Conservation (phyloP, 2,329 filamentous ascomycete genomes). For the Colletotrichum sublineola region DNA sequence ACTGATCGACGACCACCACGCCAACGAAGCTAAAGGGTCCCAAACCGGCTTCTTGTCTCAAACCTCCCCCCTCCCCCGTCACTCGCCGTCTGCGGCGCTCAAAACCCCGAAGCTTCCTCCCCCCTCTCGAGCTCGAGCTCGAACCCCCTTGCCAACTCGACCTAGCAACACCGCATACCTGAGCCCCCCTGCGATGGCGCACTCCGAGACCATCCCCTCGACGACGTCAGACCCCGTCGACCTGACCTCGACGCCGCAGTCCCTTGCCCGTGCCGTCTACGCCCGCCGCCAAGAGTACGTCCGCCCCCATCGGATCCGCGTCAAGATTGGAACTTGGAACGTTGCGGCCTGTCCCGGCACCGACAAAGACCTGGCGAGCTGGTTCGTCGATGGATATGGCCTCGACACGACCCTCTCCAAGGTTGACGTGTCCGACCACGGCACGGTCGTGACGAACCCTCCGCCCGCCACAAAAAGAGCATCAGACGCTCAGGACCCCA, state of each 20-base stretch:
- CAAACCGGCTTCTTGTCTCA: constrained; percentile 16
- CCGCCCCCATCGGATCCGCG: constrained; percentile 77
- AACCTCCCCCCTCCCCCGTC: neutral
- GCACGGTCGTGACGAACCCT: constrained; percentile 49
- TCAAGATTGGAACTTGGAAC: constrained; percentile 97
- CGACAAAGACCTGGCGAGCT: constrained; percentile 87
- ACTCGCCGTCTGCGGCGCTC: neutral
- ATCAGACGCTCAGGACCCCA: constrained; percentile 47
- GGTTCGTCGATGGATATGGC: constrained; percentile 87
- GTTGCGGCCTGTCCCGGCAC: constrained; percentile 87
- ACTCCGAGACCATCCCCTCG: constrained; percentile 44
- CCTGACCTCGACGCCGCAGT: constrained; percentile 62
- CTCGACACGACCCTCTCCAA: constrained; percentile 73
- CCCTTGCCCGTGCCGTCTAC: constrained; percentile 75
- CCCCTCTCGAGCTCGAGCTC: neutral
- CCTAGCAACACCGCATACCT: constrained; percentile 14
- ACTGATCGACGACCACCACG: constrained; percentile 27
- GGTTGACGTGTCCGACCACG: constrained; percentile 59
- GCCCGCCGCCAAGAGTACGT: constrained; percentile 85
- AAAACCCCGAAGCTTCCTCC: constrained; percentile 10
- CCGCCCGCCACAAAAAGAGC: constrained; percentile 12
- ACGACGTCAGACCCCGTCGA: constrained; percentile 60
- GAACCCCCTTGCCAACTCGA: neutral
- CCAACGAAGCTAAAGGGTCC: constrained; percentile 3
- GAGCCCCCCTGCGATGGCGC: constrained; percentile 28